These are phyloP conservation scores for Dinochytrium kinnereticum DNA, from an alignment of 371 early-diverging fungal species.

Conservation along the genomic window DNA sequence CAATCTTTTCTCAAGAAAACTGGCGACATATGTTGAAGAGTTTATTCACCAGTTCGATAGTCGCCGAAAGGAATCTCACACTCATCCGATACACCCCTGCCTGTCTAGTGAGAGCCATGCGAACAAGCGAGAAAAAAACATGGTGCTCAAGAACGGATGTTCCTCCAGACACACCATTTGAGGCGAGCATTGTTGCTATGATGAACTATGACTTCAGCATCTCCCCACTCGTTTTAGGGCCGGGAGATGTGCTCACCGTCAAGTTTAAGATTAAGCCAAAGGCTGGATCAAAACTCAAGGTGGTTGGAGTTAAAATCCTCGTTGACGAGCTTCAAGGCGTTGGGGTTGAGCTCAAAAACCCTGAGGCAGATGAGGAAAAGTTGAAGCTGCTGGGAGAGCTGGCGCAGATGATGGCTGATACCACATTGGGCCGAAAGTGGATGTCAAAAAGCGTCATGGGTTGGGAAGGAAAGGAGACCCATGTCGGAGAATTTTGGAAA, in stretches of 20 bases:
- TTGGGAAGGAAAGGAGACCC: conserved; percentile 31
- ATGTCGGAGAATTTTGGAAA: conserved; percentile 31
- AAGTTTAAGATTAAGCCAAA: conserved; percentile 22
- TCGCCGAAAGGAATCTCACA: not conserved
- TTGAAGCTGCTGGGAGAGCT: conserved; percentile 1
- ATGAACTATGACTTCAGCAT: conserved; percentile 1
- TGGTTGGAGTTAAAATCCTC: conserved; percentile 19
- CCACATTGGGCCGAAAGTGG: conserved; percentile 31
- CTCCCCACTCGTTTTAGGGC: conserved; percentile 19
- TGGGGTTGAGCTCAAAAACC: conserved; percentile 18
- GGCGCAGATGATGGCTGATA: conserved; percentile 23
- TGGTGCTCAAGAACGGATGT: conserved; percentile 26
- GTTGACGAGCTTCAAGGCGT: conserved; percentile 39
- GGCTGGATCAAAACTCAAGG: conserved; percentile 7
- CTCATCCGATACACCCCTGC: conserved; percentile 19
- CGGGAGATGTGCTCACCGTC: conserved; percentile 25
- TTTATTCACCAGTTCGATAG: not conserved
- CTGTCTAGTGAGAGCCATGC: conserved; percentile 7
- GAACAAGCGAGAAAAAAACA: not conserved
- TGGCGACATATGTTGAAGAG: not conserved
- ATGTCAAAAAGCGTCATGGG: conserved; percentile 19
- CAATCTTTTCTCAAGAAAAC: too few species aligned
- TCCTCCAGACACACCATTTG: not conserved
- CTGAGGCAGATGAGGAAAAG: not conserved
- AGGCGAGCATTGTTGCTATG: not conserved